A percentile compares a stretch with the other conserved stretches of the same genome.
phyloP scores from a whole-genome alignment of 139 green algal genomes.

The Pycnococcus provasolii region DNA sequence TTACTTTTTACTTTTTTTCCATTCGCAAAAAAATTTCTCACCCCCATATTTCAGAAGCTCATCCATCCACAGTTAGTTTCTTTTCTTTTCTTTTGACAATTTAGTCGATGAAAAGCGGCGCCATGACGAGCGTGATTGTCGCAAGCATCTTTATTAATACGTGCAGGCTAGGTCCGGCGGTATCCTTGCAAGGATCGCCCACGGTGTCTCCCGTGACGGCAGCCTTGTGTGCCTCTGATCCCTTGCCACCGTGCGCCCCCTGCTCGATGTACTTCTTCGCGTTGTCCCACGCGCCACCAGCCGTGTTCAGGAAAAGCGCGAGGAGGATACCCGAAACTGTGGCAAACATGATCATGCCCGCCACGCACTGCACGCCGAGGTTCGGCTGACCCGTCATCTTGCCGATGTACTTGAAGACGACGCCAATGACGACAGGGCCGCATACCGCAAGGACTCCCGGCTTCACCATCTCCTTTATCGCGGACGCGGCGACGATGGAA shows the following conservation, averaged over 20 bases:
- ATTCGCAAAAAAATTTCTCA: too few relatives aligned
- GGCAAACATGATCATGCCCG: constrained; percentile 48
- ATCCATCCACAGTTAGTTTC: too few relatives aligned
- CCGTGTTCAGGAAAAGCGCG: constrained; percentile 41
- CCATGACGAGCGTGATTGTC: constrained; percentile 50
- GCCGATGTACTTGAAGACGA: constrained; percentile 38
- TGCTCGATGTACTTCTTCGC: constrained; percentile 61
- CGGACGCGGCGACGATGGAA: constrained; percentile 38
- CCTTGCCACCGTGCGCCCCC: constrained; percentile 46
- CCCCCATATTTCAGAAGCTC: too few relatives aligned
- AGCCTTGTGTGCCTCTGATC: constrained; percentile 49
- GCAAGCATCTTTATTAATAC: constrained; percentile 65
- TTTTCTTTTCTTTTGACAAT: too few relatives aligned
- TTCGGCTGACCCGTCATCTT: constrained; percentile 39
- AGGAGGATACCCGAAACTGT: constrained; percentile 49
- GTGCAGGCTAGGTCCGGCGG: constrained; percentile 48
- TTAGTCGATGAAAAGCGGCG: constrained; percentile 37
- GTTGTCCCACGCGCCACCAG: constrained; percentile 59
- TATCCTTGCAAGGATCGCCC: constrained; percentile 56
- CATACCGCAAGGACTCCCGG: constrained; percentile 44
- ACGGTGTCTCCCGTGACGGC: constrained; percentile 57
- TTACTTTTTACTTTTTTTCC: too few relatives aligned
- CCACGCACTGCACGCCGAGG: constrained; percentile 38
- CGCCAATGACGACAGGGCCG: constrained; percentile 35
- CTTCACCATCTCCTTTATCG: constrained; percentile 52